These are phyloP conservation scores for Xylariales sp. DNA, from an alignment of 2,329 filamentous ascomycete species.

Conservation along the genomic window DNA sequence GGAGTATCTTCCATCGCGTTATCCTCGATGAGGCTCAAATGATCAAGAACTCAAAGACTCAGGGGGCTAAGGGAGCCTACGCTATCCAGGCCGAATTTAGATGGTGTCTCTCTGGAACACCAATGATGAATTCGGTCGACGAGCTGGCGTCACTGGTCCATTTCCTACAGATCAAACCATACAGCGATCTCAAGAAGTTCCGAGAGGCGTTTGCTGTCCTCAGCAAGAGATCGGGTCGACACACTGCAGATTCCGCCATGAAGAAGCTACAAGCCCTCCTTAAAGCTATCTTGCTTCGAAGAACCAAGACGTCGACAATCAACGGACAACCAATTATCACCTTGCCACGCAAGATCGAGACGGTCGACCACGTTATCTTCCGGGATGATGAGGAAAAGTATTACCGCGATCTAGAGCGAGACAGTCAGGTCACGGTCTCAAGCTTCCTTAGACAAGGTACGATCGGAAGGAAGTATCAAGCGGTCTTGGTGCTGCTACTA, in stretches of 20 bases:
- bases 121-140: conserved; percentile 80
- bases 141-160: conserved; percentile 75
- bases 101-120: conserved; percentile 75
- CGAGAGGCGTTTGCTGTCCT: conserved; percentile 41
- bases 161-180: conserved; percentile 74
- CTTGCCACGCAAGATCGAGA: conserved; percentile 61
- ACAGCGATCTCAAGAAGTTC: conserved; percentile 61
- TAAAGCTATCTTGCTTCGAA: conserved; percentile 75
- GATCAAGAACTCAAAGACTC: conserved; percentile 70
- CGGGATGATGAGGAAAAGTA: conserved; percentile 59
- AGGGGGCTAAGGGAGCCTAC: conserved; percentile 55
- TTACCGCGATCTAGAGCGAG: conserved; percentile 52
- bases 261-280: conserved; percentile 67
- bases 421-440: conserved; percentile 21
- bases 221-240: conserved; percentile 24
- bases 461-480: conserved; percentile 69
- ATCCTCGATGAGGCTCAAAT: conserved; percentile 77
- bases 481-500: conserved; percentile 73
- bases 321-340: conserved; percentile 73
- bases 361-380: conserved; percentile 60
- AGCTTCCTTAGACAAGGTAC: conserved; percentile 19
- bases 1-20: conserved; percentile 59
- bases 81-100: conserved; percentile 56
- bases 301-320: conserved; percentile 73
- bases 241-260: conserved; percentile 62